Evolutionary conservation across 169 alveolate species (phyloP).

Genomic region (Plasmodium sp.): DNA sequence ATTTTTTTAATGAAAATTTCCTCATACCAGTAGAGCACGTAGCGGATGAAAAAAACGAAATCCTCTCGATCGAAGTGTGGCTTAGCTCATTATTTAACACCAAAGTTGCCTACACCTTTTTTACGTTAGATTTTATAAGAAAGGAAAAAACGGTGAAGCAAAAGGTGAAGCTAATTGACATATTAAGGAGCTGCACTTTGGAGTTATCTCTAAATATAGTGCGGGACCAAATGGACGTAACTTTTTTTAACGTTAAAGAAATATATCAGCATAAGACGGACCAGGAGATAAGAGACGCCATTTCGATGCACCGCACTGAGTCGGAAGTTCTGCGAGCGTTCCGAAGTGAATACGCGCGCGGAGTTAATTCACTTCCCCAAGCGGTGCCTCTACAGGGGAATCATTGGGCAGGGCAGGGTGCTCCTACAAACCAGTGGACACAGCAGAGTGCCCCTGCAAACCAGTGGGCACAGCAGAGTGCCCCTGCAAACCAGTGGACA

Average conservation of each 20-base stretch:
- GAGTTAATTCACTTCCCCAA: neutral
- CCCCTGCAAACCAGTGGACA: neutral
- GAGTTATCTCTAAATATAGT: constrained; percentile 18
- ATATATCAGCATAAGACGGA: neutral
- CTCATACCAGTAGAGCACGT: constrained; percentile 11
- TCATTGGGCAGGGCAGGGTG: neutral
- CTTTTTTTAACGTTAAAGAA: constrained; percentile 50
- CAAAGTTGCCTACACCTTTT: constrained; percentile 51
- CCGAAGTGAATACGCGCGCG: neutral
- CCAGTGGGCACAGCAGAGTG: neutral
- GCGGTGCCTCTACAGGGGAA: neutral
- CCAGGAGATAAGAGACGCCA: constrained; percentile 16
- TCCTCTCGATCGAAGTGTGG: constrained; percentile 43
- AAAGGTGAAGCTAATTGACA: constrained; percentile 25
- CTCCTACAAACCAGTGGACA: neutral
- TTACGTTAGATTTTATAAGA: constrained; percentile 11
- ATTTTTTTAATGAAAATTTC: constrained; percentile 14
- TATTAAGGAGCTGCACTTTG: constrained; percentile 31
- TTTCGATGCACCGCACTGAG: neutral
- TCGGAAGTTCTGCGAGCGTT: neutral
- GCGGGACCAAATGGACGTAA: constrained; percentile 7
- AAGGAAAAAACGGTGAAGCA: constrained; percentile 28
- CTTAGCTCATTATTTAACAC: constrained; percentile 1
- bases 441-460: neutral
- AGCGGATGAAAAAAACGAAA: neutral